These are phyloP conservation scores for Tilletia caries DNA, from an alignment of 1,284 basidiomycete genomes.

Conservation along the genomic window DNA sequence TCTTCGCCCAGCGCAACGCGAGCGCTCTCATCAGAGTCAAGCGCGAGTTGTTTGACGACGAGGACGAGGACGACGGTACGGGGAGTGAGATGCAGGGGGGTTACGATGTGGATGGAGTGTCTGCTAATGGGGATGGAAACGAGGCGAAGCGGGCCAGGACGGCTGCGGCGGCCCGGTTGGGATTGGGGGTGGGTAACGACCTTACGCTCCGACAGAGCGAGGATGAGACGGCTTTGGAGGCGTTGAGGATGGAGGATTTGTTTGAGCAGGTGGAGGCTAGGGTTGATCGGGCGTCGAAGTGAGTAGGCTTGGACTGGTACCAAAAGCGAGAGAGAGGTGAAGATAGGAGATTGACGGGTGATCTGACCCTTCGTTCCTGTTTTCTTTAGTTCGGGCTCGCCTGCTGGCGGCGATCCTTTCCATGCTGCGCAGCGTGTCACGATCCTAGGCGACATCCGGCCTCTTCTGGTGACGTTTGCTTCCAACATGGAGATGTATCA, in stretches of 20 bases:
- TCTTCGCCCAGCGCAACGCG: conserved; percentile 1
- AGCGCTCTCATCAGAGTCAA: background rate
- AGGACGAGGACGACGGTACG: background rate
- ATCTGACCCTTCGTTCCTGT: background rate
- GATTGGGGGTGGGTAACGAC: background rate
- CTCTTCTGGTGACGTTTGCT: conserved; percentile 28
- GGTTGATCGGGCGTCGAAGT: conserved; percentile 19
- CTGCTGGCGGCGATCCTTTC: conserved; percentile 69
- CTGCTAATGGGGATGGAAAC: background rate
- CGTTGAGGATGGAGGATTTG: conserved; percentile 59
- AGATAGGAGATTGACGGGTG: too few species aligned
- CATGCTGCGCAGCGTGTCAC: conserved; percentile 80
- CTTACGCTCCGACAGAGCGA: background rate
- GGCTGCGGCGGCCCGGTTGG: conserved; percentile 1
- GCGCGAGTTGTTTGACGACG: background rate
- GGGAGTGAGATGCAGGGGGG: background rate
- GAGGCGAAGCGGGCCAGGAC: background rate
- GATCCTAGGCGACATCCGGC: conserved; percentile 70
- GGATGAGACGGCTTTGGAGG: conserved; percentile 11
- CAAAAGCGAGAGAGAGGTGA: background rate
- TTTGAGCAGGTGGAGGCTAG: conserved; percentile 61
- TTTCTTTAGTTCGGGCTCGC: too few species aligned
- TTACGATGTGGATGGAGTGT: background rate
- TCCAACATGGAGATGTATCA: background rate
- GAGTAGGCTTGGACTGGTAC: background rate